Base-by-base conservation (phyloP, 805 yeast species). In the Barnettozyma salicaria region DNA sequence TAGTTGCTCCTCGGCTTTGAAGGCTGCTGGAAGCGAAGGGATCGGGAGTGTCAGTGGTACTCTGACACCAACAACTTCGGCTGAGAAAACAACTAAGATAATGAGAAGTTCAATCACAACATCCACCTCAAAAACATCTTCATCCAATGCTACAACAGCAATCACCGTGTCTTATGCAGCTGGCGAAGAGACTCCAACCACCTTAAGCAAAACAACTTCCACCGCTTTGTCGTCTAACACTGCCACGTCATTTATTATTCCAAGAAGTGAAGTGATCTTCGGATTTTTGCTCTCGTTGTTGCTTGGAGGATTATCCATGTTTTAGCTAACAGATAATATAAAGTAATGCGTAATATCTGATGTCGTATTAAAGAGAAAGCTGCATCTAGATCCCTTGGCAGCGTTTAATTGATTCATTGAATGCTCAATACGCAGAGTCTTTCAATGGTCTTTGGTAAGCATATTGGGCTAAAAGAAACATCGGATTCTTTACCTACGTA, bases 1-100 rank as follows among this genome's bases (percentile, higher is more conserved):
- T 28, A 56, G 71, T 13, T 80, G 88, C 65, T 50, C 76, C 14
- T 65, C 82, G 34, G 65, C 69, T 48, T 57, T 85, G 47, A 59
- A 63, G 17, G 72, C 78, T 48, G 88, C 89, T 49, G 94, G 94
- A 57, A 44, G 71, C 42, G 69, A 72, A 34, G 95, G 94, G 59
- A 56, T 76, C 40, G 86, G 87, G 39, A 43, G 75, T 20, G 67
- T 78, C 40, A 55, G 74, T 30, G 70, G 63, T 36, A 29, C 37
- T 18, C 32, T 41, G 24, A 32, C 49, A 11, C 37, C 25, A 27
- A 26, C 32, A 7, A 13, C 33, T 7, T 27, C 42, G 16, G 18
- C 17, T 21, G 23, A 37, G 14, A 41, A 41, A 19, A 19, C n/a
- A n/a, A n/a, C n/a, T n/a, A n/a, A n/a, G n/a, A n/a, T n/a, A n/a